A percentile compares a stretch with the other conserved stretches of the same genome.
Evolutionary conservation across 2,329 filamentous ascomycete species (phyloP).

Genomic region (Sphaceloma murrayae): DNA sequence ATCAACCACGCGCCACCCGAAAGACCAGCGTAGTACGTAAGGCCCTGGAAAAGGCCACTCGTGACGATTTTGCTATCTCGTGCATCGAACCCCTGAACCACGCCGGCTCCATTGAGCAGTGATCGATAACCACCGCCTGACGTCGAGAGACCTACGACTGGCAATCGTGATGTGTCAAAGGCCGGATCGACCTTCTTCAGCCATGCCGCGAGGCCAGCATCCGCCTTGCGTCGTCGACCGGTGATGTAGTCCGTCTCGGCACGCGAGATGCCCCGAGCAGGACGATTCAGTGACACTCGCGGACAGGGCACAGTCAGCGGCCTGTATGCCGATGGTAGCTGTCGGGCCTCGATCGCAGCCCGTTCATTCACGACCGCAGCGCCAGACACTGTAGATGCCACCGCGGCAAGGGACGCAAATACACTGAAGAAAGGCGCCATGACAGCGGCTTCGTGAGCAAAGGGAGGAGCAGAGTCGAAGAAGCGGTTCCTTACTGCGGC

Average conservation of each 20-base stretch:
- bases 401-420: background rate
- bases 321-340: conserved; percentile 25
- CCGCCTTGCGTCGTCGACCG: conserved; percentile 32
- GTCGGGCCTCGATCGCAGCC: conserved; percentile 11
- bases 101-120: conserved; percentile 32
- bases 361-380: background rate
- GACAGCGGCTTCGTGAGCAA: background rate
- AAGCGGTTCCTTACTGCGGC: background rate
- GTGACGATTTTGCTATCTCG: conserved; percentile 34
- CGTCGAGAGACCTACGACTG: conserved; percentile 34
- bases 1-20: conserved; percentile 42
- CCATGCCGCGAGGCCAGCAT: conserved; percentile 33
- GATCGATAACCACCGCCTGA: conserved; percentile 38
- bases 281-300: conserved; percentile 30
- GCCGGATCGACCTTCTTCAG: conserved; percentile 29
- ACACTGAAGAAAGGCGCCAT: conserved; percentile 6
- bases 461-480: background rate
- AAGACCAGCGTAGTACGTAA: conserved; percentile 39
- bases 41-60: conserved; percentile 37
- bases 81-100: conserved; percentile 37
- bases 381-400: background rate
- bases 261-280: conserved; percentile 30
- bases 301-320: conserved; percentile 33
- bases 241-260: conserved; percentile 34
- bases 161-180: conserved; percentile 31